Evolutionary conservation across 768 basidiomycete species (phyloP).

Genomic region (Russula earlei): DNA sequence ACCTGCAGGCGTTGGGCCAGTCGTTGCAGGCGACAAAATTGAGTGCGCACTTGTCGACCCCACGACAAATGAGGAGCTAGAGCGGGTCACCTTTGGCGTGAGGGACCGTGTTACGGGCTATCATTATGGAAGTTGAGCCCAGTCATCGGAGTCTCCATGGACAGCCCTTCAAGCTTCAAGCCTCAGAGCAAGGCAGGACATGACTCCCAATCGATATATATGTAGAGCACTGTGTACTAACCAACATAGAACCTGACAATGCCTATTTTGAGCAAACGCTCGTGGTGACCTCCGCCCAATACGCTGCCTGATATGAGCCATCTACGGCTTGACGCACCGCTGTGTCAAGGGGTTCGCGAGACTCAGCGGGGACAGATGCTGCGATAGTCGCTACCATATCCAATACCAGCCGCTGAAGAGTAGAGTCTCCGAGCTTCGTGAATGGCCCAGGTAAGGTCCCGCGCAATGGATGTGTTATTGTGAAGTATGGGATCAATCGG

Average conservation of each 20-base stretch:
- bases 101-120: conserved; percentile 65
- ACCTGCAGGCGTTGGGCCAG: conserved; percentile 79
- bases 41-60: conserved; percentile 58
- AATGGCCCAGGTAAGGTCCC: conserved; percentile 75
- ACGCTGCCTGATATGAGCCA: conserved; percentile 18
- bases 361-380: background rate
- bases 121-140: conserved; percentile 29
- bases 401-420: conserved; percentile 49
- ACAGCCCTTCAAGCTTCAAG: background rate
- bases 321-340: conserved; percentile 21
- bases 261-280: background rate
- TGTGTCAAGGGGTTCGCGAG: conserved; percentile 12
- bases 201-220: background rate
- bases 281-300: conserved; percentile 16
- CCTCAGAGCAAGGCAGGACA: too few species aligned
- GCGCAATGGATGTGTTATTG: conserved; percentile 61
- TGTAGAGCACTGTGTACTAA: background rate
- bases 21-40: conserved; percentile 68
- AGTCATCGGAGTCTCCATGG: background rate
- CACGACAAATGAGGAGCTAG: conserved; percentile 43
- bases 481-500: conserved; percentile 73
- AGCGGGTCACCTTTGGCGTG: conserved; percentile 54
- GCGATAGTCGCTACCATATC: conserved; percentile 43
- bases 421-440: conserved; percentile 43
- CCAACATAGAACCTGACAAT: conserved; percentile 38